Evolutionary conservation across 2,329 filamentous ascomycete species (phyloP), one percentile per base, ranked within the genome.

Genomic region (Botrytis hyacinthi): DNA sequence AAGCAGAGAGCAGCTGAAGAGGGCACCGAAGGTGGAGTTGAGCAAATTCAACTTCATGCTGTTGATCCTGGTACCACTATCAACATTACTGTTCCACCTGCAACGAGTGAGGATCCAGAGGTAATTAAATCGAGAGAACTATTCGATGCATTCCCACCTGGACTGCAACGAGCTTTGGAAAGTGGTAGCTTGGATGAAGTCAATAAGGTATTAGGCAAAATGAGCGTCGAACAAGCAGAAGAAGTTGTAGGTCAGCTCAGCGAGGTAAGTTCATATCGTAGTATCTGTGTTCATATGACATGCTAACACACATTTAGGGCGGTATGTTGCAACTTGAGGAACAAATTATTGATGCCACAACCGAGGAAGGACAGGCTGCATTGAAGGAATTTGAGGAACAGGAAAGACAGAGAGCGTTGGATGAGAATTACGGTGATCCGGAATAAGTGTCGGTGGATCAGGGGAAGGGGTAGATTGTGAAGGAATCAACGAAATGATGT

Each of bases 1-100:
- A 84, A 82, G 59, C 83, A 84, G 74, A 79, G 82, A 54, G 86
- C 85, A 59, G 88, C 88, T 76, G 86, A 92, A 78, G 84, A 86
- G 62, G 86, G 84, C 9, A 85, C 85, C 32, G 85, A 85, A 12
- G 89, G 87, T 37, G 93, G 92, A 32, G 92, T 97, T 16, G 96
- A 99, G 84, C 95, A 98, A 83, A 99, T 99, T 78, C 97, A 99
- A 83, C 87, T 99, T 65, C 96, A 99, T 81, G 95, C 96, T 22
- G 95, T 99, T 18, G 94, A 98, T 82, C 95, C 95, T 0, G 92
- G 92, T 66, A 98, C 95, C 4, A 91, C 93, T 75, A 98, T 99
- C 82, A 93, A 93, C 81, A 98, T 98, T 82, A 89, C 84, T 72
- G 91, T 97, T 57, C 95, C 96, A 20, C 86, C 92, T 0, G 86